phyloP scores from a whole-genome alignment of 148 eudicot genomes.

The Rhododendron ovatum region DNA sequence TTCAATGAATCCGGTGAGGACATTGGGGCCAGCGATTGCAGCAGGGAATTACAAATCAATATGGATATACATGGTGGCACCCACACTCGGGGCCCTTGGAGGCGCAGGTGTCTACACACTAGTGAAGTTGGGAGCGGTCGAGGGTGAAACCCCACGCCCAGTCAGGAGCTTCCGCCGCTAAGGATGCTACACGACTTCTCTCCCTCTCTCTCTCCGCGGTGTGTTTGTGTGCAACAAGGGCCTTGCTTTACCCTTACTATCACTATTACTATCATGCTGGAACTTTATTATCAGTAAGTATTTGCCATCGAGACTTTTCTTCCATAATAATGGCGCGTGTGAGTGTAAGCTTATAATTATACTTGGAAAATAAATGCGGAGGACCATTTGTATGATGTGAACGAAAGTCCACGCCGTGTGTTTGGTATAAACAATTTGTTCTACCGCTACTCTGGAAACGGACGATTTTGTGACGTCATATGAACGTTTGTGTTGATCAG shows the following conservation, averaged over 20 bases:
- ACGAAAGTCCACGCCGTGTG: background rate
- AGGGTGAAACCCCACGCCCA: constrained; percentile 55
- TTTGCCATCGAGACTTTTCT: background rate
- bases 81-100: constrained; percentile 72
- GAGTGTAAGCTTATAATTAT: background rate
- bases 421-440: background rate
- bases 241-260: background rate
- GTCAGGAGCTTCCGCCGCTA: constrained; percentile 87
- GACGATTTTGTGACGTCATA: background rate
- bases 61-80: constrained; percentile 90
- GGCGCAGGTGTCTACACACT: constrained; percentile 81
- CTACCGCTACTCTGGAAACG: background rate
- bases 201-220: background rate
- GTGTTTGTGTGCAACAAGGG: background rate
- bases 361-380: background rate
- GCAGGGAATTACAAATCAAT: constrained; percentile 78
- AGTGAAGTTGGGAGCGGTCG: constrained; percentile 71
- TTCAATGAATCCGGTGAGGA: constrained; percentile 93
- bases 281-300: background rate
- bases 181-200: background rate
- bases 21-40: constrained; percentile 92
- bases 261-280: background rate
- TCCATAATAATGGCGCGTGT: background rate
- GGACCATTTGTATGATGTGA: background rate
- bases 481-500: background rate